These are phyloP conservation scores for Alternaria consortialis DNA, from an alignment of 2,329 filamentous ascomycete genomes.

Conservation along the genomic window DNA sequence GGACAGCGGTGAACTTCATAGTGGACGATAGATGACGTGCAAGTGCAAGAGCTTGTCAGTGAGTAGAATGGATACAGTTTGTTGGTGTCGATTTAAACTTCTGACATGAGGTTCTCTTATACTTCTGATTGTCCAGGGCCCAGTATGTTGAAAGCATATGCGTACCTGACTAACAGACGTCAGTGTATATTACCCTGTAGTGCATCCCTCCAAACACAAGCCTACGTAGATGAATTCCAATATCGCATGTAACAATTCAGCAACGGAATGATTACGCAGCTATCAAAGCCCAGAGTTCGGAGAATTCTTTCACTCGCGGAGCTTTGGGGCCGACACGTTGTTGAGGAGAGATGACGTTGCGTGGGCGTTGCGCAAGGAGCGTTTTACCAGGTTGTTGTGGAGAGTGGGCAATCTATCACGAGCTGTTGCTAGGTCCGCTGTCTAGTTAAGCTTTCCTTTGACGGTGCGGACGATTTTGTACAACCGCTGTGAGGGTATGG, in stretches of 20 bases:
- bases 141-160: not conserved
- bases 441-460: not conserved
- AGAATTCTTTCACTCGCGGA: slow-evolving; percentile 4
- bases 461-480: not conserved
- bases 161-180: not conserved
- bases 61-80: not conserved
- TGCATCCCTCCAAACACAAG: not conserved
- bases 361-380: not conserved
- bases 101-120: slow-evolving; percentile 8
- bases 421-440: not conserved
- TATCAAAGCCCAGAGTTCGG: slow-evolving; percentile 1
- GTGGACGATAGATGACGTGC: not conserved
- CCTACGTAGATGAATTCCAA: slow-evolving; percentile 18
- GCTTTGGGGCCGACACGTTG: not conserved
- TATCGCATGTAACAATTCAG: slow-evolving; percentile 5
- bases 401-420: slow-evolving; percentile 7
- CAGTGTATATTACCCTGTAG: slow-evolving; percentile 1
- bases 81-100: not conserved
- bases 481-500: not conserved
- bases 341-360: slow-evolving; percentile 4
- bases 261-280: not conserved
- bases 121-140: not conserved
- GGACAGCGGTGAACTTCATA: slow-evolving; percentile 20
- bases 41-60: not conserved
- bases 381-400: not conserved